phyloP scores from a whole-genome alignment of 805 yeast genomes.

The Kuraishia molischiana region DNA sequence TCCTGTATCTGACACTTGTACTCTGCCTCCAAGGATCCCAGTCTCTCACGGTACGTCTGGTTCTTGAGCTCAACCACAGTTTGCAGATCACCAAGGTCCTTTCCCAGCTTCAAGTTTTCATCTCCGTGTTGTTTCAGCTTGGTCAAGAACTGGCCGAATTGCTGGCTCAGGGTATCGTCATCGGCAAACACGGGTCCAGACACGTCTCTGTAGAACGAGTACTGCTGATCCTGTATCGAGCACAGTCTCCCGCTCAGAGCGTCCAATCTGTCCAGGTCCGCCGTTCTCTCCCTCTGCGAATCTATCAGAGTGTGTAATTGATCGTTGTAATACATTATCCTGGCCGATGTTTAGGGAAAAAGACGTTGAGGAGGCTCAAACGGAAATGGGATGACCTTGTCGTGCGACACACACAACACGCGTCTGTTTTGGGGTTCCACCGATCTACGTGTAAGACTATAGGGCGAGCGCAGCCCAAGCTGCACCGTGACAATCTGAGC shows the following conservation, averaged over 20 bases:
- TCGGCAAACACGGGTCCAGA: not conserved
- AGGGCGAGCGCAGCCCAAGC: no score
- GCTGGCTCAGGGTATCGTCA: not conserved
- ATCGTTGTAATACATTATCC: not conserved
- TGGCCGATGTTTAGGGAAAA: no score
- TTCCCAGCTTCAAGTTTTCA: not conserved
- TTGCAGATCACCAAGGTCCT: not conserved
- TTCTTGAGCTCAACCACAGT: not conserved
- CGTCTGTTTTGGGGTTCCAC: no score
- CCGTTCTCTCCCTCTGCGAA: not conserved
- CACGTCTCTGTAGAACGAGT: not conserved
- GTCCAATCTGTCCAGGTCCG: not conserved
- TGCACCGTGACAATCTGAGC: no score
- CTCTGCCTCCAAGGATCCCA: not conserved
- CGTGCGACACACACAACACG: no score
- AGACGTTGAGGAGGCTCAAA: no score
- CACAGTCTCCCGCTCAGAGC: not conserved
- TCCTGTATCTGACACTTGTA: not conserved
- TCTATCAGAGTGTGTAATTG: not conserved
- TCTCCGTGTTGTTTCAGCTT: not conserved
- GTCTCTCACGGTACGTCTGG: not conserved
- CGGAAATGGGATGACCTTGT: no score
- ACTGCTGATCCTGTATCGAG: not conserved
- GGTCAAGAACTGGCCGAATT: not conserved
- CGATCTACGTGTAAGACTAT: no score